Conservation (phyloP, 2,329 filamentous ascomycete genomes). For the Diaporthe vexans region DNA sequence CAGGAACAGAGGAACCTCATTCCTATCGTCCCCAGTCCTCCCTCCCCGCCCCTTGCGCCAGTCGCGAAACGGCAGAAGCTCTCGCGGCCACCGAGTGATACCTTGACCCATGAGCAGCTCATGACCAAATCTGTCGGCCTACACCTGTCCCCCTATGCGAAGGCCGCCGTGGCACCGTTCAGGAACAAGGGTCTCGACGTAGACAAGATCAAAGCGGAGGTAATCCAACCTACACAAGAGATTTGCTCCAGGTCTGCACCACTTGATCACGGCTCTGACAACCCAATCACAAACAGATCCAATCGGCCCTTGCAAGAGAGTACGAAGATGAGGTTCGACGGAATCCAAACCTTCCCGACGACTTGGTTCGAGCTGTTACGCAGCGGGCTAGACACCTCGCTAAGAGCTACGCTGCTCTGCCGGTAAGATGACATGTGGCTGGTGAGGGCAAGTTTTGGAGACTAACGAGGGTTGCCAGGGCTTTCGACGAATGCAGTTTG, state of each 20-base stretch:
- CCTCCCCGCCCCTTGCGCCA: not conserved
- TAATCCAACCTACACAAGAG: not conserved
- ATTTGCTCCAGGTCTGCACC: not conserved
- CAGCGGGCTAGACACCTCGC: not conserved
- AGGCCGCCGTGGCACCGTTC: not conserved
- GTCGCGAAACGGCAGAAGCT: conserved; percentile 37
- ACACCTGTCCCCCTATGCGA: conserved; percentile 20
- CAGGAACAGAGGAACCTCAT: not conserved
- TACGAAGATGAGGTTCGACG: conserved; percentile 2
- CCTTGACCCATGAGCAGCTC: not conserved
- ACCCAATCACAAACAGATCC: conserved; percentile 19
- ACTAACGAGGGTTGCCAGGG: conserved; percentile 31
- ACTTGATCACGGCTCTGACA: not conserved
- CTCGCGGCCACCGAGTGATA: not conserved
- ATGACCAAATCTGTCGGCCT: not conserved
- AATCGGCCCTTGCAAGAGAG: not conserved
- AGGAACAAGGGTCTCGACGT: not conserved
- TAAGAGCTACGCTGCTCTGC: conserved; percentile 19
- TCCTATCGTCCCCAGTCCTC: not conserved
- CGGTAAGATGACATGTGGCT: conserved; percentile 12
- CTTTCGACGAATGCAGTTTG: not conserved
- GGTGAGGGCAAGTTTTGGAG: not conserved
- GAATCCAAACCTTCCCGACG: not conserved
- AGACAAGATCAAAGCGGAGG: conserved; percentile 19
- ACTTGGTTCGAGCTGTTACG: not conserved